Percentiles rank a stretch among this genome's conserved stretches.
Conservation (phyloP, 2,329 filamentous ascomycete species). For the Fusarium tricinctum region DNA sequence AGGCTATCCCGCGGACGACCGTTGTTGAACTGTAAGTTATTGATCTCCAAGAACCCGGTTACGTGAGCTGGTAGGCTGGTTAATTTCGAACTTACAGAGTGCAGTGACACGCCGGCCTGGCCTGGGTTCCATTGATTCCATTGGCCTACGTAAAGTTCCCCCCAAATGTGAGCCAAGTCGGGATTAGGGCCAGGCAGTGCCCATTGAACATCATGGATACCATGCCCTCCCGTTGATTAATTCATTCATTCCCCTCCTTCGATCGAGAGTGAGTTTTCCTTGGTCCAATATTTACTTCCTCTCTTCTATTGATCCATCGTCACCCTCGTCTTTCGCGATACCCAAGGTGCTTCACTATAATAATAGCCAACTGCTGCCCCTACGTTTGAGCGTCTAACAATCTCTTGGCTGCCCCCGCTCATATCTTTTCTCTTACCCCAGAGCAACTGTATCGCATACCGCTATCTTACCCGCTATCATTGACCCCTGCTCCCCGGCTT, state of each 20-base stretch:
- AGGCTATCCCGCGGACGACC: constrained; percentile 12
- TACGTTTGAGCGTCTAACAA: constrained; percentile 6
- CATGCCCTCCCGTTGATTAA: constrained; percentile 11
- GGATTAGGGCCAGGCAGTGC: constrained; percentile 34
- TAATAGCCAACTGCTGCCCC: constrained; percentile 3
- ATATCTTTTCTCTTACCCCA: constrained; percentile 50
- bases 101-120: constrained; percentile 7
- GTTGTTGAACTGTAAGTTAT: background rate
- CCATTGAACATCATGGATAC: constrained; percentile 6
- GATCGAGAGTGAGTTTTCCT: constrained; percentile 21
- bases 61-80: constrained; percentile 1
- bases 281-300: constrained; percentile 25
- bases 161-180: constrained; percentile 27
- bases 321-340: constrained; percentile 1
- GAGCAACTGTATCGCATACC: constrained; percentile 49
- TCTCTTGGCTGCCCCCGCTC: constrained; percentile 38
- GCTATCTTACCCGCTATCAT: constrained; percentile 51
- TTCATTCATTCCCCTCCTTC: constrained; percentile 33
- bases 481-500: constrained; percentile 42
- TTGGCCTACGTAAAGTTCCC: constrained; percentile 24
- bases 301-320: constrained; percentile 5
- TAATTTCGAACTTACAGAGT: background rate
- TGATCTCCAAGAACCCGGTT: constrained; percentile 21
- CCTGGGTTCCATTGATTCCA: constrained; percentile 18
- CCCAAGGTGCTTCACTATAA: constrained; percentile 3